These are phyloP conservation scores for Scolecobasidium constrictum DNA, from an alignment of 2,329 filamentous ascomycete species.

Conservation along the genomic window DNA sequence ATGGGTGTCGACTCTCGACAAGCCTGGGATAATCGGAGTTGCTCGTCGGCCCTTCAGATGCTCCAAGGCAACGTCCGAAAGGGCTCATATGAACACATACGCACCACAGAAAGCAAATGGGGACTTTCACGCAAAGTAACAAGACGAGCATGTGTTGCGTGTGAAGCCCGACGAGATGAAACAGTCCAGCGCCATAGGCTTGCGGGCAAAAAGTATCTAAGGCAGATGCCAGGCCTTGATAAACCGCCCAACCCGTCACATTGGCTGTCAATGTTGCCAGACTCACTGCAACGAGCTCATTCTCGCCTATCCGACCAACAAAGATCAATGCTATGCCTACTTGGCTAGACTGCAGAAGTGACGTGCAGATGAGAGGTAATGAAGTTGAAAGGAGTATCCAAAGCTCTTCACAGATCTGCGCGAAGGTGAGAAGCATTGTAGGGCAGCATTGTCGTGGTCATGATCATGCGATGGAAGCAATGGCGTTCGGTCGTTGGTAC, in stretches of 20 bases:
- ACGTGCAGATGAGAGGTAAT: background rate
- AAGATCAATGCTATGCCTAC: constrained; percentile 1
- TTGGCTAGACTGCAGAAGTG: background rate
- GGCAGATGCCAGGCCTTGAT: background rate
- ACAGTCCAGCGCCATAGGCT: constrained; percentile 1
- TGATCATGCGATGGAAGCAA: no score
- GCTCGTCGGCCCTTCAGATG: background rate
- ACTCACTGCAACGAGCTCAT: constrained; percentile 2
- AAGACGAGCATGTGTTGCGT: background rate
- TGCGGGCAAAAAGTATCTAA: constrained; percentile 6
- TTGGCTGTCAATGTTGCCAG: constrained; percentile 3
- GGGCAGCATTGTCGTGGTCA: no score
- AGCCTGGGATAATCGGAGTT: background rate
- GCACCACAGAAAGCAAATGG: constrained; percentile 1
- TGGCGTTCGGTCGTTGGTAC: no score
- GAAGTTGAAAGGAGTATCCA: constrained; percentile 1
- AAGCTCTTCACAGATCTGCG: no score
- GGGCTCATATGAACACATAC: no score
- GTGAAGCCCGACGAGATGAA: background rate
- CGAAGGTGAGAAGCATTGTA: no score
- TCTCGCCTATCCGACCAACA: background rate
- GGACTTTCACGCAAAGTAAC: background rate
- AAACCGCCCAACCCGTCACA: constrained; percentile 1
- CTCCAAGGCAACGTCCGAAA: no score
- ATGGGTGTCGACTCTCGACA: no score